Conservation (phyloP, 2,329 filamentous ascomycete species). For the Zasmidium angulare region DNA sequence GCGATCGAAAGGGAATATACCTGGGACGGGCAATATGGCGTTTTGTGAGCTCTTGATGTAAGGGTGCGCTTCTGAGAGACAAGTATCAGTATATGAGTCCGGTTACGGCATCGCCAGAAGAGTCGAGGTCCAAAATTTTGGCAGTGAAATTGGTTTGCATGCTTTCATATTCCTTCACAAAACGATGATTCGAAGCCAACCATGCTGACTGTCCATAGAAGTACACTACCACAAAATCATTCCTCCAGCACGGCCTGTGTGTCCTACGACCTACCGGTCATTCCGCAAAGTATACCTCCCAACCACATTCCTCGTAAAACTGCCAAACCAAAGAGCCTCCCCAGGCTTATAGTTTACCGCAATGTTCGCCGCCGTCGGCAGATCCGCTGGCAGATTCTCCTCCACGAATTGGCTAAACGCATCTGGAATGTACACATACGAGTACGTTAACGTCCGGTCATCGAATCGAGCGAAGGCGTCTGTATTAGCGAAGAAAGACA, state of each 20-base stretch:
- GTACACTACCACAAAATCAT: neutral
- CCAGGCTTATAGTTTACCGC: slow-evolving; percentile 20
- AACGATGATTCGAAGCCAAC: too few relatives aligned
- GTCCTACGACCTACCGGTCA: neutral
- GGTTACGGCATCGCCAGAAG: too few relatives aligned
- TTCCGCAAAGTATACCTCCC: slow-evolving; percentile 1
- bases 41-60: neutral
- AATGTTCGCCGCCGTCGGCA: slow-evolving; percentile 8
- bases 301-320: slow-evolving; percentile 5
- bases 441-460: slow-evolving; percentile 11
- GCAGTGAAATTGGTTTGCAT: too few relatives aligned
- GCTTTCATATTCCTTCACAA: too few relatives aligned
- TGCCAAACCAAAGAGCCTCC: slow-evolving; percentile 14
- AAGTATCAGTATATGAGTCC: too few relatives aligned
- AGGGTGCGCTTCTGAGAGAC: too few relatives aligned
- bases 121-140: too few relatives aligned
- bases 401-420: slow-evolving; percentile 5
- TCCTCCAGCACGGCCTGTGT: slow-evolving; percentile 1
- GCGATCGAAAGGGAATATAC: neutral
- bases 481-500: slow-evolving; percentile 13
- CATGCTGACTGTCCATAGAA: too few relatives aligned
- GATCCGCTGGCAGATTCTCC: slow-evolving; percentile 11
- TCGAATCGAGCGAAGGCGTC: slow-evolving; percentile 16
- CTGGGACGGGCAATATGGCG: neutral
- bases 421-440: slow-evolving; percentile 7